These are phyloP conservation scores for Leccinum pellstonianum DNA, from an alignment of 768 basidiomycete genomes.

Conservation along the genomic window DNA sequence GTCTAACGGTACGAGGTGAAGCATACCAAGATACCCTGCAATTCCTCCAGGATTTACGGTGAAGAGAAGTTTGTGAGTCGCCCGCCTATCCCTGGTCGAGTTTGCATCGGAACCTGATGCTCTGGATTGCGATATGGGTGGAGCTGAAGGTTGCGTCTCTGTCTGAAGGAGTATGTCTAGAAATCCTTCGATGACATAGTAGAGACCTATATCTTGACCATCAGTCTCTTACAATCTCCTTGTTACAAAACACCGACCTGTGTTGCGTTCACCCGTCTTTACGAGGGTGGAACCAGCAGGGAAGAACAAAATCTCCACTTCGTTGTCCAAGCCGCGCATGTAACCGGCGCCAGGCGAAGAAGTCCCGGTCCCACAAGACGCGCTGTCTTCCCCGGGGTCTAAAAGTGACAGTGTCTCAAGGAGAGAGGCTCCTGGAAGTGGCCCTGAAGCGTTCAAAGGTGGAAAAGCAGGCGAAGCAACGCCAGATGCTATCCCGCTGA, in stretches of 20 bases:
- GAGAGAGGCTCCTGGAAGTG: slow-evolving; percentile 47
- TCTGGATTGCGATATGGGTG: slow-evolving; percentile 18
- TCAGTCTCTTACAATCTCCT: background rate
- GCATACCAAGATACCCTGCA: slow-evolving; percentile 87
- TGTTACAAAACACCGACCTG: slow-evolving; percentile 48
- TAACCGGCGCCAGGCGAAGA: slow-evolving; percentile 53
- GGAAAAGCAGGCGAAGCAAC: slow-evolving; percentile 65
- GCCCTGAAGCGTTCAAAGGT: slow-evolving; percentile 42
- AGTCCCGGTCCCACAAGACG: slow-evolving; percentile 61
- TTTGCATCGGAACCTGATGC: slow-evolving; percentile 35
- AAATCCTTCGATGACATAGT: slow-evolving; percentile 96
- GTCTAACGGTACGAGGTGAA: background rate
- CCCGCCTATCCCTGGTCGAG: slow-evolving; percentile 31
- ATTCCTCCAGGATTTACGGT: slow-evolving; percentile 97
- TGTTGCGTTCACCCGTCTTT: slow-evolving; percentile 85
- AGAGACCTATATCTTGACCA: slow-evolving; percentile 56
- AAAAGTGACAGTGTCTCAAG: slow-evolving; percentile 74
- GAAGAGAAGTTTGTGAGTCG: slow-evolving; percentile 72
- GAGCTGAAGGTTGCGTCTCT: slow-evolving; percentile 11
- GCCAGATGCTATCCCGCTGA: slow-evolving; percentile 63
- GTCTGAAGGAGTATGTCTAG: slow-evolving; percentile 82
- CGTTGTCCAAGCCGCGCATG: slow-evolving; percentile 87
- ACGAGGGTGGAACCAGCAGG: slow-evolving; percentile 82
- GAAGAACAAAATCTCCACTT: slow-evolving; percentile 95
- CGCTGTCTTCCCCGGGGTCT: slow-evolving; percentile 66